Evolutionary conservation across 257 asterid species (phyloP).

Genomic region (Gentiana macrophylla): DNA sequence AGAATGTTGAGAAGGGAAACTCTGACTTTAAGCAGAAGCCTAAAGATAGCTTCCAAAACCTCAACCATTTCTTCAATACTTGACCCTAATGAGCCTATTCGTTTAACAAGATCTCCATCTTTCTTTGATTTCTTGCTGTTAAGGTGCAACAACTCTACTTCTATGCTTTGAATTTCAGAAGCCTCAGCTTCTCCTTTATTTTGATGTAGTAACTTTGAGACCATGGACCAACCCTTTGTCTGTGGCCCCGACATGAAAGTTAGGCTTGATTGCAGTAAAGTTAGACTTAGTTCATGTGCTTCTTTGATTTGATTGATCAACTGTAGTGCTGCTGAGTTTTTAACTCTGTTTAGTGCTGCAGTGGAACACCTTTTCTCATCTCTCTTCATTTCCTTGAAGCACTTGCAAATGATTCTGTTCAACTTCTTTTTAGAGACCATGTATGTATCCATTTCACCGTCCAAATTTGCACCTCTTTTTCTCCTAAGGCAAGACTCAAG

Average conservation of each 20-base stretch:
- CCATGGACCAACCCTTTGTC: conserved; percentile 16
- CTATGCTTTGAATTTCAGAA: background rate
- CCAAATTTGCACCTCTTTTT: background rate
- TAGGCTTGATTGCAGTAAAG: conserved; percentile 7
- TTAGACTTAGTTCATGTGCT: background rate
- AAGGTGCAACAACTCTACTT: conserved; percentile 1
- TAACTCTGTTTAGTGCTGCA: background rate
- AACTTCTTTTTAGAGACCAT: background rate
- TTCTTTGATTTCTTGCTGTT: background rate
- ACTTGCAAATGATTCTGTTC: background rate
- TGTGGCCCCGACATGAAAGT: conserved; percentile 7
- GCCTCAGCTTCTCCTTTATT: background rate
- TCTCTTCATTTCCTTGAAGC: background rate
- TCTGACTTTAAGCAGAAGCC: conserved; percentile 18
- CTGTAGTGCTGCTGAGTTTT: background rate
- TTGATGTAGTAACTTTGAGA: conserved; percentile 16
- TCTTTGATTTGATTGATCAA: background rate
- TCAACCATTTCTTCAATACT: conserved; percentile 14
- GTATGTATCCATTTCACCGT: background rate
- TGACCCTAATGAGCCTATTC: conserved; percentile 2
- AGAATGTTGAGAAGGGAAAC: conserved; percentile 20
- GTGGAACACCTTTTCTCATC: background rate
- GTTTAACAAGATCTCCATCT: conserved; percentile 12
- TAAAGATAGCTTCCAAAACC: conserved; percentile 14
- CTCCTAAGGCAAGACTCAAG: conserved; percentile 1